Evolutionary conservation across 2,329 filamentous ascomycete genomes (phyloP), one percentile per base, ranked within the genome.

Genomic region (Corniculantispora saksenae): DNA sequence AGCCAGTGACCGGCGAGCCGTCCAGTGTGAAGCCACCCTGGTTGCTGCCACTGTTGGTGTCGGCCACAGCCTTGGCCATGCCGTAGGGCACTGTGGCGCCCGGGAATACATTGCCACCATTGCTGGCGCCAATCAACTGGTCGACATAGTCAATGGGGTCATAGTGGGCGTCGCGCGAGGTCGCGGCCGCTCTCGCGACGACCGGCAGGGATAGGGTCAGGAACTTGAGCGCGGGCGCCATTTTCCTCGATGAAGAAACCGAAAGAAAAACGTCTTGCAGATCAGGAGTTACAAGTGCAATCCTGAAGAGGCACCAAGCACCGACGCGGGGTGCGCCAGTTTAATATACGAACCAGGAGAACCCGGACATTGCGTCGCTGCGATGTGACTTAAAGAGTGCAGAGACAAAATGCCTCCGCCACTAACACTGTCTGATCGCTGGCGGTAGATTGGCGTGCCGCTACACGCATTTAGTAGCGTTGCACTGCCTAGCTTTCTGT

Each of bases 1-100:
- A 88, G 17, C 86, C 86, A 5, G 80, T 81, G 43, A 87, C 80
- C 1, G 78, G 75, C 21, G 75, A 75, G 51, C 76, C 78, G 61
- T 87, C 83, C 7, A 85, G 78, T 0, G 83, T 81, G 71, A 87
- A 88, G 12, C 85, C 84, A 32, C 84, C 84, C 69, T 87, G 84
- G 63, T 85, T 86, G 67, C 82, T 84, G 23, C 73, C 73, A 64
- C 78, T 81, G 68, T 78, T 81, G 19, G 83, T 84, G 69, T 89
- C 86, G 55, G 86, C 82, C 3, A 84, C 83, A 21, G 84, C 83
- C 74, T 86, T 86, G 60, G 83, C 84, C 80, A 87, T 83, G 63
- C 80, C 80, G 51, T 80, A 82, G 0, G 80, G 80, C 53, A 82
- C 64, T 0, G 76, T 79, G 10, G 80, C 80, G 29, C 80, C 80